Conservation (phyloP, 129 eudicot genomes). For the Ambrosia trifida region DNA sequence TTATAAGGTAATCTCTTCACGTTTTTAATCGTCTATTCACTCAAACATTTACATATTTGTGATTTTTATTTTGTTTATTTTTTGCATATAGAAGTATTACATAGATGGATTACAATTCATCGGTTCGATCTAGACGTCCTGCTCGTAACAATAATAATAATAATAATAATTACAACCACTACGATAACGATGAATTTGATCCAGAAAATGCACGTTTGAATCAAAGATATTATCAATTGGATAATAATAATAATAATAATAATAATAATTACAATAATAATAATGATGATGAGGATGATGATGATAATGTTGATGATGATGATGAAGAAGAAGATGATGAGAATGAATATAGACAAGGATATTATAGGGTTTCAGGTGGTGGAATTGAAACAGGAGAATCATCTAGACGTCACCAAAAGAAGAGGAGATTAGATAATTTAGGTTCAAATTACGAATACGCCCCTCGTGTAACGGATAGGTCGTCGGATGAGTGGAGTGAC, state of each 20-base stretch:
- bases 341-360: constrained; percentile 34
- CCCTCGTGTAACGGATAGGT: constrained; percentile 37
- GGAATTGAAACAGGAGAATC: constrained; percentile 52
- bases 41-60: not conserved
- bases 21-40: not conserved
- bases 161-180: constrained; percentile 33
- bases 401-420: constrained; percentile 60
- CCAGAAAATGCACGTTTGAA: constrained; percentile 39
- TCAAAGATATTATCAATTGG: constrained; percentile 27
- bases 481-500: constrained; percentile 64
- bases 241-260: constrained; percentile 16
- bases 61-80: not conserved
- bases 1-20: constrained; percentile 20
- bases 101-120: constrained; percentile 36
- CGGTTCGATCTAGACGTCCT: constrained; percentile 44
- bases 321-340: constrained; percentile 31
- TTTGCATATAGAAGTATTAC: constrained; percentile 3
- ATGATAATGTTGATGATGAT: constrained; percentile 27
- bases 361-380: constrained; percentile 32
- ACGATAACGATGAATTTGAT: constrained; percentile 48
- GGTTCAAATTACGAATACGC: constrained; percentile 49
- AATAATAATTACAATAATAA: constrained; percentile 22
- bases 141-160: constrained; percentile 37
- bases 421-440: constrained; percentile 54
- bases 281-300: not conserved